Conservation (phyloP, 345 rosid genomes). For the Rubroshorea leprosula region DNA sequence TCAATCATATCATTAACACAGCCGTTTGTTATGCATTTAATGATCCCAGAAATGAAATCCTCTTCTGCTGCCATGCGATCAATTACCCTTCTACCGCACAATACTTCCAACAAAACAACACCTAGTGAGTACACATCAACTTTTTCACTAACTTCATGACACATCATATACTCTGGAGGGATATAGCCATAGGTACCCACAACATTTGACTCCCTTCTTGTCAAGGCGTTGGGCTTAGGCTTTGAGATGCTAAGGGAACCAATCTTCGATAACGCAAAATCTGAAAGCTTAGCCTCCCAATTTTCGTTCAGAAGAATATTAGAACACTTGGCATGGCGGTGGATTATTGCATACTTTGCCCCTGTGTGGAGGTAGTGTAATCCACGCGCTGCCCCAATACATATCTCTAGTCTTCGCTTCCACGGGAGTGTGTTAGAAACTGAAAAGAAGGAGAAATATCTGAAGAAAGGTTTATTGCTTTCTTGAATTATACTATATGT, state of each 20-base stretch:
- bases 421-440: slow-evolving; percentile 26
- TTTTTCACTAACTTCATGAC: slow-evolving; percentile 32
- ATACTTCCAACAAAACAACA: slow-evolving; percentile 31
- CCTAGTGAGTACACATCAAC: slow-evolving; percentile 37
- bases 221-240: slow-evolving; percentile 16
- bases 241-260: slow-evolving; percentile 20
- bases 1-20: slow-evolving; percentile 6
- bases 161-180: slow-evolving; percentile 25
- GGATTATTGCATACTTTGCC: slow-evolving; percentile 26
- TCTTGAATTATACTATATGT: no score
- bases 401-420: slow-evolving; percentile 31
- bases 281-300: slow-evolving; percentile 33
- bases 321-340: slow-evolving; percentile 31
- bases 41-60: not conserved
- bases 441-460: no score
- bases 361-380: slow-evolving; percentile 36
- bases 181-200: slow-evolving; percentile 32
- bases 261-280: no score
- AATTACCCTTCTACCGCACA: slow-evolving; percentile 27
- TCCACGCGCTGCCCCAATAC: slow-evolving; percentile 33
- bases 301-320: slow-evolving; percentile 31
- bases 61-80: slow-evolving; percentile 1
- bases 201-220: slow-evolving; percentile 18
- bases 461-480: no score
- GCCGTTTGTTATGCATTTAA: not conserved